A percentile compares a stretch with the other conserved stretches of the same genome.
These are phyloP conservation scores for Psilocybe azurescens DNA, from an alignment of 768 basidiomycete genomes.

Conservation along the genomic window DNA sequence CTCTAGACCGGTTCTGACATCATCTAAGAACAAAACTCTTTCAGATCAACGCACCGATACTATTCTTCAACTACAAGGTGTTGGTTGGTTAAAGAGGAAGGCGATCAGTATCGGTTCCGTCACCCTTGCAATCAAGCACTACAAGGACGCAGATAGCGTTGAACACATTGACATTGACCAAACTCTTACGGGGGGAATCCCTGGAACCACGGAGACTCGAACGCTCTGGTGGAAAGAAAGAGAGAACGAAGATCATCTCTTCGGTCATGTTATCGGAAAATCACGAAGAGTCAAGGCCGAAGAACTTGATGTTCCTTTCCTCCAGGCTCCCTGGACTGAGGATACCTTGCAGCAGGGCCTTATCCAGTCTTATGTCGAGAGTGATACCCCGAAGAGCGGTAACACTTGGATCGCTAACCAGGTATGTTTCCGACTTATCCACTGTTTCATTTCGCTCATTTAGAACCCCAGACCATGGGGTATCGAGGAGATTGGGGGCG, in stretches of 20 bases:
- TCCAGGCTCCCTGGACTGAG: constrained; percentile 50
- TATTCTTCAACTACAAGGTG: constrained; percentile 73
- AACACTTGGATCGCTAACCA: constrained; percentile 67
- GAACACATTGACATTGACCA: constrained; percentile 77
- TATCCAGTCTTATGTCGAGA: constrained; percentile 54
- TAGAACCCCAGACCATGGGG: constrained; percentile 62
- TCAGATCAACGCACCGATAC: constrained; percentile 61
- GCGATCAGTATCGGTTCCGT: constrained; percentile 62
- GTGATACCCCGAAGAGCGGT: constrained; percentile 66
- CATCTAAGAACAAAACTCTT: constrained; percentile 65
- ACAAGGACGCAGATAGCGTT: constrained; percentile 57
- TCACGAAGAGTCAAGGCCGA: constrained; percentile 54
- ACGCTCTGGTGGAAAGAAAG: constrained; percentile 61
- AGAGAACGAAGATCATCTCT: constrained; percentile 61
- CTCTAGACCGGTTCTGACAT: neutral
- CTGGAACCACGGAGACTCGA: constrained; percentile 61
- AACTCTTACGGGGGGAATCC: constrained; percentile 64
- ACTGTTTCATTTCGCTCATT: constrained; percentile 50
- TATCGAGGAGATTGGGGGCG: constrained; percentile 60
- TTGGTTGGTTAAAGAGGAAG: constrained; percentile 73
- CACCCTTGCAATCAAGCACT: constrained; percentile 68
- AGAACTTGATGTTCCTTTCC: constrained; percentile 50
- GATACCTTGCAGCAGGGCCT: constrained; percentile 52
- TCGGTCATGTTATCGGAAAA: constrained; percentile 62
- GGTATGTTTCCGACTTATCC: constrained; percentile 50